phyloP scores from a whole-genome alignment of 176 grass and related monocot genomes.

The Paspalum vaginatum region DNA sequence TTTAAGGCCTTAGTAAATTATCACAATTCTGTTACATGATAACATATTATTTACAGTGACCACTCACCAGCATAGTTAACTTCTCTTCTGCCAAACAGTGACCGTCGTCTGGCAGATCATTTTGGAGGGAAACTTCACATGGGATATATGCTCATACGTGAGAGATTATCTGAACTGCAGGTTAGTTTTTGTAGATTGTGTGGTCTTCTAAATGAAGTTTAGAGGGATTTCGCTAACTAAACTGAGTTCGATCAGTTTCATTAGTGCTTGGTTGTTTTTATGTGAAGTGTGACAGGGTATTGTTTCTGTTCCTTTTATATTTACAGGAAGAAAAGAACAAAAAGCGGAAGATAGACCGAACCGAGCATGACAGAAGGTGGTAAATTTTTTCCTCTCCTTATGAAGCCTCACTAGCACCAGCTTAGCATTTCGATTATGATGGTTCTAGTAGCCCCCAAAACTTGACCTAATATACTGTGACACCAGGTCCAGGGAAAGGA shows the following conservation, averaged over 20 bases:
- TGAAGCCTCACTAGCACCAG: neutral
- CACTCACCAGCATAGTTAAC: conserved; percentile 27
- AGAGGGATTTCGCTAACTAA: conserved; percentile 34
- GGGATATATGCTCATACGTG: conserved; percentile 93
- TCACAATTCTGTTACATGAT: conserved; percentile 1
- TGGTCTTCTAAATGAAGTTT: conserved; percentile 22
- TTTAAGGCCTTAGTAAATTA: conserved; percentile 38
- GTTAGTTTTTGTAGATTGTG: conserved; percentile 31
- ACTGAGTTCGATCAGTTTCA: conserved; percentile 23
- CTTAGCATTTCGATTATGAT: conserved; percentile 10
- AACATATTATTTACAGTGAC: neutral
- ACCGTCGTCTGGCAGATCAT: conserved; percentile 96
- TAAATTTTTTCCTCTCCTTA: conserved; percentile 11
- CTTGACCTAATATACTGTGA: conserved; percentile 9
- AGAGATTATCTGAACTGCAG: conserved; percentile 76
- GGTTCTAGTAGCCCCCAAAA: neutral
- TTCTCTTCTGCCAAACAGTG: conserved; percentile 56
- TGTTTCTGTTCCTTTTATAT: conserved; percentile 42
- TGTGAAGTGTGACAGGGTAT: conserved; percentile 23
- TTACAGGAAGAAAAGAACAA: conserved; percentile 88
- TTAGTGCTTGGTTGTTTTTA: conserved; percentile 34
- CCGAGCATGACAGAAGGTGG: conserved; percentile 68
- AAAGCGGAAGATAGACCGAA: conserved; percentile 60
- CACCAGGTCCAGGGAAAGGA: conserved; percentile 76
- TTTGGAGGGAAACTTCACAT: conserved; percentile 99